phyloP scores from a whole-genome alignment of 2,329 filamentous ascomycete species.

The Rhytidhysteron rufulum region DNA sequence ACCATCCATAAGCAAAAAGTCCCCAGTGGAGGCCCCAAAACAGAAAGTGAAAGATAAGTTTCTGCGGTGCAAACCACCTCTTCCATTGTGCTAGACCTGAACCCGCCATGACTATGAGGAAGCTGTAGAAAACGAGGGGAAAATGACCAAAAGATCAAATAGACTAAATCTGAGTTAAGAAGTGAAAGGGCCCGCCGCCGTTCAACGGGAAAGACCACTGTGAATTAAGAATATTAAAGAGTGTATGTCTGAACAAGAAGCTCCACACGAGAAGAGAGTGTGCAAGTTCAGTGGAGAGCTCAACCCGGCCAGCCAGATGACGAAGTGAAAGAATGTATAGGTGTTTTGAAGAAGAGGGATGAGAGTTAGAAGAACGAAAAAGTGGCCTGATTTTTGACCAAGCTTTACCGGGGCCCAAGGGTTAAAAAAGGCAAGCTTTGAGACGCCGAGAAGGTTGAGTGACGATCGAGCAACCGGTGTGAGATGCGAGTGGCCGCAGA shows the following conservation, averaged over 20 bases:
- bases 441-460: too few relatives aligned
- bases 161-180: constrained; percentile 10
- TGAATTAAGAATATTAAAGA: constrained; percentile 33
- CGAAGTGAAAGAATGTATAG: constrained; percentile 37
- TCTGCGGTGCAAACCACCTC: constrained; percentile 59
- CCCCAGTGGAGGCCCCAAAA: constrained; percentile 78
- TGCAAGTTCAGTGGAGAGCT: constrained; percentile 29
- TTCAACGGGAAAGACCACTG: constrained; percentile 19
- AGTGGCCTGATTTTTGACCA: constrained; percentile 22
- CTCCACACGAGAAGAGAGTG: constrained; percentile 25
- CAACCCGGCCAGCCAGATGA: constrained; percentile 40
- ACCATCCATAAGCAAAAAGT: constrained; percentile 86
- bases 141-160: constrained; percentile 9
- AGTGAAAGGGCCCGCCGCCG: constrained; percentile 13
- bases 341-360: constrained; percentile 23
- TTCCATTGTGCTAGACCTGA: constrained; percentile 6
- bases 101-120: constrained; percentile 13
- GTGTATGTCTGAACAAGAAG: constrained; percentile 27
- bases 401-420: constrained; percentile 28
- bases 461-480: constrained; percentile 15
- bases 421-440: constrained; percentile 31
- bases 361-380: constrained; percentile 17
- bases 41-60: constrained; percentile 73
- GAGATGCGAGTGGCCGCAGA: constrained; percentile 27
- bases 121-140: too few relatives aligned